Evolutionary conservation across 441 rosid genomes (phyloP).

Genomic region (Pelargonium citronellum): DNA sequence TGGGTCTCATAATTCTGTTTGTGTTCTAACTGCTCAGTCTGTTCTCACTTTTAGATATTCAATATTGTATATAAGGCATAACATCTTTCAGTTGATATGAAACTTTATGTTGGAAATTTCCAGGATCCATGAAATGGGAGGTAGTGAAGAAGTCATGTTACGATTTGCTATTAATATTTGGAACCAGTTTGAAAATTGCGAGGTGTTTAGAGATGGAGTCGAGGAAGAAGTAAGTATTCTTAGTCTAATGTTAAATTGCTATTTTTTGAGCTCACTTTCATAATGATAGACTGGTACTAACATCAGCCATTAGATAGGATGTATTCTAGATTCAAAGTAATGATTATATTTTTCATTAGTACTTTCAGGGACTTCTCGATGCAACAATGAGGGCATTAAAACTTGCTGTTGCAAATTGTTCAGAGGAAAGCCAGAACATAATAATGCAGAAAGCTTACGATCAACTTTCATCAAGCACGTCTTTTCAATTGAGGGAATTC

Average conservation of each 20-base stretch:
- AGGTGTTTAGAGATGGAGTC: conserved; percentile 24
- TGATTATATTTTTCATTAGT: not conserved
- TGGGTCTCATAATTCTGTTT: not conserved
- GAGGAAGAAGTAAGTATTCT: conserved; percentile 41
- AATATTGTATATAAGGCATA: not conserved
- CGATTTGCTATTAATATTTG: conserved; percentile 56
- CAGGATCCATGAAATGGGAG: conserved; percentile 63
- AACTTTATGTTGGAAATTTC: conserved; percentile 21
- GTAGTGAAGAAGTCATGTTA: conserved; percentile 46
- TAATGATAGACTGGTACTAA: not conserved
- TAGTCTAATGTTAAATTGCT: not conserved
- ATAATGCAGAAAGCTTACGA: conserved; percentile 53
- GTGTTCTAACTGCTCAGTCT: not conserved
- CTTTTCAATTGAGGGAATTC: conserved; percentile 40
- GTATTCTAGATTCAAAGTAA: not conserved
- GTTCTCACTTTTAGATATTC: too few relatives aligned
- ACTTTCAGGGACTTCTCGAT: conserved; percentile 55
- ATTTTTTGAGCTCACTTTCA: not conserved
- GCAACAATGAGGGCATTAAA: conserved; percentile 57
- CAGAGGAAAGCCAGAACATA: conserved; percentile 54
- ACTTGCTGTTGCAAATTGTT: conserved; percentile 60
- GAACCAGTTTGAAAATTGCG: conserved; percentile 52
- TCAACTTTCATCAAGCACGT: conserved; percentile 43
- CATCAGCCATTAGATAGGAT: not conserved
- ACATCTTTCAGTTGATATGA: conserved; percentile 15